A percentile compares a stretch with the other conserved stretches of the same genome.
These are phyloP conservation scores for Monosporascus sp. DNA, from an alignment of 2,329 filamentous ascomycete species.

Conservation along the genomic window DNA sequence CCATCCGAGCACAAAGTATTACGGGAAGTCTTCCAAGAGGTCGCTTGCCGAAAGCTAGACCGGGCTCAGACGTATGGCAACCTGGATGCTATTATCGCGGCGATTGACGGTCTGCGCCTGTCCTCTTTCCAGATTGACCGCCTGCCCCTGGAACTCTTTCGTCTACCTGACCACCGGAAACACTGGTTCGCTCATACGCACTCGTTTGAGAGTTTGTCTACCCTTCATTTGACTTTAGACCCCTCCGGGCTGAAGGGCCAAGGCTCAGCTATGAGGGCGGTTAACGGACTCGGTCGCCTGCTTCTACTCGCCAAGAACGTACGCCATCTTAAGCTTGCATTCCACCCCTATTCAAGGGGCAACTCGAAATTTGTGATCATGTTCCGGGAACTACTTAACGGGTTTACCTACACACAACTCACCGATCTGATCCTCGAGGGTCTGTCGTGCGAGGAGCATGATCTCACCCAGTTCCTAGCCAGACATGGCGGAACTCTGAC, in stretches of 20 bases:
- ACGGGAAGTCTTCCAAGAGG: conserved; percentile 31
- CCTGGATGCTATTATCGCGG: conserved; percentile 33
- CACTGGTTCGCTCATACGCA: conserved; percentile 37
- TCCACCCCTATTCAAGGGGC: conserved; percentile 34
- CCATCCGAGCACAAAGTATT: conserved; percentile 34
- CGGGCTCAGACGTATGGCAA: conserved; percentile 32
- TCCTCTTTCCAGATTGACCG: conserved; percentile 36
- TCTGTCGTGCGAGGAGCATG: conserved; percentile 37
- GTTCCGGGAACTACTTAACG: conserved; percentile 33
- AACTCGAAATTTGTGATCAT: conserved; percentile 34
- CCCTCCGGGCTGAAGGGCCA: conserved; percentile 32
- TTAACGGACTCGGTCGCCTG: conserved; percentile 38
- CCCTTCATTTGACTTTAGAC: conserved; percentile 35
- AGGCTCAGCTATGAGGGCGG: conserved; percentile 30
- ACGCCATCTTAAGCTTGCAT: conserved; percentile 33
- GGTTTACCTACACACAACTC: conserved; percentile 32
- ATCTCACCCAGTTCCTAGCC: conserved; percentile 36
- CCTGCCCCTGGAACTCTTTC: conserved; percentile 38
- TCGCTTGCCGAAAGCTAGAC: conserved; percentile 35
- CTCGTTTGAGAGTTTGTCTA: conserved; percentile 33
- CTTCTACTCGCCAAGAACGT: conserved; percentile 33
- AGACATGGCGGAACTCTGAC: conserved; percentile 33
- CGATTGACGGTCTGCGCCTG: conserved; percentile 30
- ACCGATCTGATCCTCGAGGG: conserved; percentile 38
- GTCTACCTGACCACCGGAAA: conserved; percentile 28